These are phyloP conservation scores for Diaporthe citrichinensis DNA, from an alignment of 2,329 filamentous ascomycete genomes.

Conservation along the genomic window DNA sequence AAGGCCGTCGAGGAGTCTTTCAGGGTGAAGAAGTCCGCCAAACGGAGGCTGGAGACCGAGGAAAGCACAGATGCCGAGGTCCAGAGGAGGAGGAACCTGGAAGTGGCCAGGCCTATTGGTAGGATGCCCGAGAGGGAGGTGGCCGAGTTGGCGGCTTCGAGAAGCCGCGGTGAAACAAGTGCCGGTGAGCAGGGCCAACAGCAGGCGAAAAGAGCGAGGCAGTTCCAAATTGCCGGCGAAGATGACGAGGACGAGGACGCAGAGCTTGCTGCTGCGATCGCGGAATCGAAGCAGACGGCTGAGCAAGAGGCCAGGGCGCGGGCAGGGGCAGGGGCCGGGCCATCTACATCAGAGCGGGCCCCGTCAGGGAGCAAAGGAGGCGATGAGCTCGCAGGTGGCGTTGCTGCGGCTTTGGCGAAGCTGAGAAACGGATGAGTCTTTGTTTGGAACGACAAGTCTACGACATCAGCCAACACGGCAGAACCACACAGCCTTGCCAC, in stretches of 20 bases:
- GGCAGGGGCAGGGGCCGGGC: slow-evolving; percentile 38
- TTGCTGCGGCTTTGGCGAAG: slow-evolving; percentile 73
- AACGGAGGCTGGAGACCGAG: slow-evolving; percentile 50
- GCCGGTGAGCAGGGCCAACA: neutral
- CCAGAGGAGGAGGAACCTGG: slow-evolving; percentile 46
- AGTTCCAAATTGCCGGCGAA: slow-evolving; percentile 53
- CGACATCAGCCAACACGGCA: neutral
- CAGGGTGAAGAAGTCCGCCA: slow-evolving; percentile 79
- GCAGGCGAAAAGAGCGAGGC: slow-evolving; percentile 45
- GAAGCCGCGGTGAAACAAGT: slow-evolving; percentile 55
- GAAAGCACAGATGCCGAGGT: slow-evolving; percentile 3
- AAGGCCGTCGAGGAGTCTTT: slow-evolving; percentile 88
- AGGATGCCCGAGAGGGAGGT: slow-evolving; percentile 42
- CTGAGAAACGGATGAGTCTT: slow-evolving; percentile 60
- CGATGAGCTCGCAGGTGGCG: slow-evolving; percentile 67
- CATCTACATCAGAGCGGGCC: slow-evolving; percentile 38
- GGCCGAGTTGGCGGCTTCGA: slow-evolving; percentile 43
- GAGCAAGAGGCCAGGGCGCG: slow-evolving; percentile 47
- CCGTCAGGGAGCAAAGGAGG: slow-evolving; percentile 47
- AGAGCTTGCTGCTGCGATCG: slow-evolving; percentile 62
- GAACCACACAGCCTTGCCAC: neutral
- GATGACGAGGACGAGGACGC: slow-evolving; percentile 62
- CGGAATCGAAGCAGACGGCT: slow-evolving; percentile 60
- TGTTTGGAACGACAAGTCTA: too few species aligned
- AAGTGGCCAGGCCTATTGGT: slow-evolving; percentile 43